Evolutionary conservation across 2,329 filamentous ascomycete species (phyloP), one percentile per base, ranked within the genome.

Genomic region (Rhexocercosporidium sp.): DNA sequence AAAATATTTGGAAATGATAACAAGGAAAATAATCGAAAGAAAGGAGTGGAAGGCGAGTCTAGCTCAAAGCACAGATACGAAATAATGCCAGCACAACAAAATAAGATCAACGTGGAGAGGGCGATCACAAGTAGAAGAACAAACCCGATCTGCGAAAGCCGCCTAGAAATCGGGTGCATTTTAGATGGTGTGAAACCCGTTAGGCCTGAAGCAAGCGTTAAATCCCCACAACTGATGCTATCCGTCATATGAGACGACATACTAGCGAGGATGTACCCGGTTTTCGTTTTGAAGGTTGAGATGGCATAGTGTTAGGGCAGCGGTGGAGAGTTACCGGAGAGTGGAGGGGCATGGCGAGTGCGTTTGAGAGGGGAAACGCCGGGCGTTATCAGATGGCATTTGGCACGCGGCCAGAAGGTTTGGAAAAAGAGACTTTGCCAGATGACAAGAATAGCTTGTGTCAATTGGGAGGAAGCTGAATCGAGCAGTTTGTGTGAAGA

Each of bases 11-110:
- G 53, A 16, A 22, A 27, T 14, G 22, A 37, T 56, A 56, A 18
- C 31, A 56, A 4, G n/a, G 37, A 37, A 56, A 37, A 37, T 56
- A 37, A 37, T 22, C 14, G 18, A 20, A 22, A 9, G n/a, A 16
- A 56, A 56, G n/a, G 29, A 56, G 53, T 37, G 53, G 20, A 56
- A 56, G 31, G 53, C 12, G 53, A 56, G 53, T 34, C 53, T 37
- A 37, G 53, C 53, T 56, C 53, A 56, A 37, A n/a, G 31, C n/a
- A 20, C n/a, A 54, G 37, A 37, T 56, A 12, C 18, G n/a, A 31
- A 51, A 27, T 22, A 25, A 16, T 11, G 7, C 11, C 31, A 34
- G 14, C 29, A 14, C 27, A 37, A 7, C 12, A 56, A 22, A 56
- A 16, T 4, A 34, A 22, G 53, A 37, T 56, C 53, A 56, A 56